These are phyloP conservation scores for Ogataea paraovalis DNA, from an alignment of 805 yeast genomes.

Conservation along the genomic window DNA sequence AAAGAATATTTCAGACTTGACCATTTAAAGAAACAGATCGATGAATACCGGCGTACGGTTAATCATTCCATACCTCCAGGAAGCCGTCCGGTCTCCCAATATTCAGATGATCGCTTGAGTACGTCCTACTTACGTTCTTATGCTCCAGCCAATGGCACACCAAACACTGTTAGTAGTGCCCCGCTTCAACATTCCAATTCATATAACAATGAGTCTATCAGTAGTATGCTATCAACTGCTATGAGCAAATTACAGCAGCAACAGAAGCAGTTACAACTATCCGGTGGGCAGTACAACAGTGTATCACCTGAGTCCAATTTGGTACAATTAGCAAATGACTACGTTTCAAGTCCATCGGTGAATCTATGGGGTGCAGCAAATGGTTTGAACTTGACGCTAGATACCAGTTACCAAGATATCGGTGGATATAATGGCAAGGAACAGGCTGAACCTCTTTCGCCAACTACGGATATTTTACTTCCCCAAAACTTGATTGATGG, in stretches of 20 bases:
- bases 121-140: conserved; percentile 24
- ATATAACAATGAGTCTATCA: conserved; percentile 12
- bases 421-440: neutral
- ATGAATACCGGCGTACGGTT: conserved; percentile 8
- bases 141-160: neutral
- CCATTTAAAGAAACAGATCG: conserved; percentile 22
- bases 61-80: neutral
- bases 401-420: conserved; percentile 1
- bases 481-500: conserved; percentile 31
- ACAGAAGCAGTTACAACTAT: conserved; percentile 9
- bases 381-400: conserved; percentile 5
- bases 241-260: conserved; percentile 22
- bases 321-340: conserved; percentile 8
- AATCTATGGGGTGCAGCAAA: conserved; percentile 12
- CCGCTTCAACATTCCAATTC: neutral
- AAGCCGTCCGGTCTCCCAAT: conserved; percentile 13
- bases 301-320: conserved; percentile 16
- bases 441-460: conserved; percentile 7
- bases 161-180: conserved; percentile 9
- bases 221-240: conserved; percentile 17
- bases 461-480: conserved; percentile 23
- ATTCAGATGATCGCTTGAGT: conserved; percentile 26
- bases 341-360: conserved; percentile 11
- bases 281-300: neutral
- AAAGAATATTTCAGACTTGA: conserved; percentile 31